Conservation (phyloP, 2,329 filamentous ascomycete genomes). For the Rhinocladiella similis region DNA sequence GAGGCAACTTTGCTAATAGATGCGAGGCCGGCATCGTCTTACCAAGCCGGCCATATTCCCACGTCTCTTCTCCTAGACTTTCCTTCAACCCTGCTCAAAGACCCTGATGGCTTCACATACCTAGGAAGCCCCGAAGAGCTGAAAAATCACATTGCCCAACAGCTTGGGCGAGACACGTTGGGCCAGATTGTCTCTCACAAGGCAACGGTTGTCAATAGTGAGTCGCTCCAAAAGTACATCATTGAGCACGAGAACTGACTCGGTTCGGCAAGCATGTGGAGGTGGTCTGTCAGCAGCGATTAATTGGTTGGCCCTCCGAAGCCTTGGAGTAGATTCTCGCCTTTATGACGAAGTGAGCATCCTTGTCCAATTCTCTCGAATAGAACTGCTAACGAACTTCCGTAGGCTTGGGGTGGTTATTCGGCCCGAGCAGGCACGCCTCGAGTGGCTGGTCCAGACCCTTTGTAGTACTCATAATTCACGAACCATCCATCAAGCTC, state of each 20-base stretch:
- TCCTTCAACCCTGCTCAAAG: slow-evolving; percentile 8
- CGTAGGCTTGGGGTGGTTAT: slow-evolving; percentile 11
- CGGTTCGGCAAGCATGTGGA: slow-evolving; percentile 2
- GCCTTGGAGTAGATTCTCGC: slow-evolving; percentile 8
- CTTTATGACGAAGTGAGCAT: slow-evolving; percentile 12
- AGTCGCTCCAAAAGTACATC: not conserved
- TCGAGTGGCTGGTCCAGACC: slow-evolving; percentile 7
- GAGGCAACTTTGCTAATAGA: slow-evolving; percentile 9
- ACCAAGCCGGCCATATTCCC: slow-evolving; percentile 8
- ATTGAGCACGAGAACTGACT: slow-evolving; percentile 3
- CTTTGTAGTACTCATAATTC: slow-evolving; percentile 1
- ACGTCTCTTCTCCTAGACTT: slow-evolving; percentile 13
- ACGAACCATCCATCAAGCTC: not conserved
- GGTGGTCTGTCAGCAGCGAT: slow-evolving; percentile 12
- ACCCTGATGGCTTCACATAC: slow-evolving; percentile 8
- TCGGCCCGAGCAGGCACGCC: slow-evolving; percentile 3
- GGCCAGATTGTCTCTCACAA: slow-evolving; percentile 1
- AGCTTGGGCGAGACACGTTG: slow-evolving; percentile 11
- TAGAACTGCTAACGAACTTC: not conserved
- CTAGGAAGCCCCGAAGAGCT: slow-evolving; percentile 6
- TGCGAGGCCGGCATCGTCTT: slow-evolving; percentile 9
- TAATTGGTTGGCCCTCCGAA: slow-evolving; percentile 6
- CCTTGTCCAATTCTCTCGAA: not conserved
- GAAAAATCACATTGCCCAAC: slow-evolving; percentile 5
- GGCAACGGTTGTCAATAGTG: slow-evolving; percentile 7